phyloP scores from a whole-genome alignment of 176 grass and related monocot species.

The Carex scoparia region DNA sequence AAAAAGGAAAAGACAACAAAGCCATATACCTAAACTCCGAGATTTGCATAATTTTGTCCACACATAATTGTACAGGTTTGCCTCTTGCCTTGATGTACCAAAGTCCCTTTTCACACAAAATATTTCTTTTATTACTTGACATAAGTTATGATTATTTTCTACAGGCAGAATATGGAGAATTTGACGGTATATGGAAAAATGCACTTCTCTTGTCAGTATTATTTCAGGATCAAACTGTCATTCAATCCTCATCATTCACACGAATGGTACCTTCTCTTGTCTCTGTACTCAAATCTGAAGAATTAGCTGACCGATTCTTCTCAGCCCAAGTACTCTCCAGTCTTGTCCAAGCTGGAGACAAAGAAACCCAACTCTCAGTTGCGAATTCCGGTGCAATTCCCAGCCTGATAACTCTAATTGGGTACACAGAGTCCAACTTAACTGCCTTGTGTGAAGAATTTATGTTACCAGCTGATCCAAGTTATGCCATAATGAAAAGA shows the following conservation, averaged over 20 bases:
- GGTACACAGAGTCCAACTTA: constrained; percentile 67
- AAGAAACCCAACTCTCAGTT: constrained; percentile 65
- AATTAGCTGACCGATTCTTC: constrained; percentile 65
- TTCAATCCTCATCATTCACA: constrained; percentile 69
- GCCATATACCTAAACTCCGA: not conserved
- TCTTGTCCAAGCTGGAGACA: constrained; percentile 69
- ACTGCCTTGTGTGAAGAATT: constrained; percentile 64
- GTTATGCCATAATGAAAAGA: constrained; percentile 61
- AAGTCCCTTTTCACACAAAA: not conserved
- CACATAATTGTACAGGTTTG: not conserved
- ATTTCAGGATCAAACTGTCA: constrained; percentile 69
- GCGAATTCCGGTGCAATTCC: constrained; percentile 87
- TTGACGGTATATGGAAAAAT: constrained; percentile 66
- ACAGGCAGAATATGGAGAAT: constrained; percentile 71
- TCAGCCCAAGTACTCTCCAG: constrained; percentile 90
- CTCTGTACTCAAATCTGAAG: constrained; percentile 78
- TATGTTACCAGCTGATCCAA: constrained; percentile 59
- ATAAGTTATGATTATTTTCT: constrained; percentile 21
- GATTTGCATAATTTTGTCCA: not conserved
- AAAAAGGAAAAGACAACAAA: not conserved
- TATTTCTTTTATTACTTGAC: not conserved
- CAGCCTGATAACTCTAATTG: constrained; percentile 67
- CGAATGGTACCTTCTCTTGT: constrained; percentile 62
- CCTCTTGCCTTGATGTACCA: not conserved
- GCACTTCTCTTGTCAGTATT: constrained; percentile 86